These are phyloP conservation scores for Calonectria hawksworthii DNA, from an alignment of 2,329 filamentous ascomycete genomes.

Conservation along the genomic window DNA sequence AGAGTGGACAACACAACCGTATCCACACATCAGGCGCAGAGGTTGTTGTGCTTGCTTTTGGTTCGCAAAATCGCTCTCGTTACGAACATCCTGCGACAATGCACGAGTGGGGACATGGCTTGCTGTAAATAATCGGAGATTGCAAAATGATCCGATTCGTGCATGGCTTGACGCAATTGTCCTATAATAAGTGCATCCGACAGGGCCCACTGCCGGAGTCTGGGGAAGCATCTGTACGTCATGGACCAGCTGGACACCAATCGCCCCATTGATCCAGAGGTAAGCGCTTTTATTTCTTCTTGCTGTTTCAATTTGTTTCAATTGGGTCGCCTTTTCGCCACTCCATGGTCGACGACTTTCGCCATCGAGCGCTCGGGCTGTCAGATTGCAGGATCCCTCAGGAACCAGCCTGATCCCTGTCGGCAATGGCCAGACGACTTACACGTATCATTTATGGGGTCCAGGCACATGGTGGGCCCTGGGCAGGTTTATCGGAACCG, in stretches of 20 bases:
- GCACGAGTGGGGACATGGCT: neutral
- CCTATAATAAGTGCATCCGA: constrained; percentile 6
- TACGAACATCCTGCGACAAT: neutral
- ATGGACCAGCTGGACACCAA: neutral
- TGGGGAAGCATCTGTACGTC: neutral
- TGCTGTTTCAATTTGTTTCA: neutral
- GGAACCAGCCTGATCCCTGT: constrained; percentile 1
- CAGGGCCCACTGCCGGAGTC: neutral
- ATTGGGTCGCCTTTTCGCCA: neutral
- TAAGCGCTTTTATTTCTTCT: neutral
- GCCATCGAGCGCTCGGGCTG: neutral
- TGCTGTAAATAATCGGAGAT: constrained; percentile 12
- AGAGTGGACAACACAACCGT: neutral
- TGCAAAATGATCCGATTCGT: constrained; percentile 12
- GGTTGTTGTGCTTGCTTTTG: neutral
- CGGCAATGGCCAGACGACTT: neutral
- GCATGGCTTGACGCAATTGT: constrained; percentile 6
- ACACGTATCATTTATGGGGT: constrained; percentile 12
- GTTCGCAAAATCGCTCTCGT: constrained; percentile 7
- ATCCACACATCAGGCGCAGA: neutral
- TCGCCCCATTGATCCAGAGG: neutral
- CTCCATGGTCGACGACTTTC: neutral
- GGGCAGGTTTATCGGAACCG: neutral
- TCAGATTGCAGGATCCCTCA: neutral
- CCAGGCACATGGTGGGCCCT: neutral